Conservation (phyloP, 192 early-diverging fungal species). For the Podila epicladia region DNA sequence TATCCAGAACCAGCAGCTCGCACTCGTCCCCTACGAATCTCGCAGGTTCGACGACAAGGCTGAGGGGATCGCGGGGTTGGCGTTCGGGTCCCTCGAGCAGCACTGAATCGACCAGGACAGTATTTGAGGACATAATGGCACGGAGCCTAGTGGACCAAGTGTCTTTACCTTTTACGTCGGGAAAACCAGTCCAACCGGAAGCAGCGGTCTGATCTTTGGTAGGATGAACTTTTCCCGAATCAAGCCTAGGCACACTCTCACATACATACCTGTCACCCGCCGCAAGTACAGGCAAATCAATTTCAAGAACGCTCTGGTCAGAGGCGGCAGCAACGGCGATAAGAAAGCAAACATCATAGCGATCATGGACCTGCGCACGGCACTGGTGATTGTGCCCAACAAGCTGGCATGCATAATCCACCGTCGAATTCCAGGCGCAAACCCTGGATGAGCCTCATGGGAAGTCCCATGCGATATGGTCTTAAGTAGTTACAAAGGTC, state of each 20-base stretch:
- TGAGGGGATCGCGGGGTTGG: constrained; percentile 72
- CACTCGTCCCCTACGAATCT: constrained; percentile 66
- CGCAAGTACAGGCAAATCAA: constrained; percentile 69
- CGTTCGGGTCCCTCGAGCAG: constrained; percentile 56
- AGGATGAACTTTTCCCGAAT: constrained; percentile 14
- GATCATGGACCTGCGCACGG: constrained; percentile 60
- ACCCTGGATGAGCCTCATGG: constrained; percentile 6
- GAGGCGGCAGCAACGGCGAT: too few species aligned
- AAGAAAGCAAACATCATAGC: constrained; percentile 8
- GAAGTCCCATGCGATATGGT: constrained; percentile 25
- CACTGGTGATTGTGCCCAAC: constrained; percentile 45
- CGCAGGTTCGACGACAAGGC: constrained; percentile 63
- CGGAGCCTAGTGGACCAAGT: constrained; percentile 59
- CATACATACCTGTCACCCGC: constrained; percentile 42
- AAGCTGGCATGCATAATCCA: constrained; percentile 7
- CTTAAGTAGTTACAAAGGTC: not conserved
- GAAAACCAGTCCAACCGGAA: constrained; percentile 34
- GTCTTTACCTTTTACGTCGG: constrained; percentile 72
- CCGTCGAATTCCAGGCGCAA: constrained; percentile 3
- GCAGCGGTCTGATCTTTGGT: constrained; percentile 49
- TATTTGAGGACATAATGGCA: constrained; percentile 67
- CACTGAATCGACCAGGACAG: constrained; percentile 49
- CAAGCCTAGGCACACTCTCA: not conserved
- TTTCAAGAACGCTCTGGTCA: constrained; percentile 27
- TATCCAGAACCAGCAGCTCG: constrained; percentile 65